Percentiles rank a stretch among this genome's conserved stretches.
phyloP scores from a whole-genome alignment of 495 filamentous ascomycete species.

The Xylaria sp. region DNA sequence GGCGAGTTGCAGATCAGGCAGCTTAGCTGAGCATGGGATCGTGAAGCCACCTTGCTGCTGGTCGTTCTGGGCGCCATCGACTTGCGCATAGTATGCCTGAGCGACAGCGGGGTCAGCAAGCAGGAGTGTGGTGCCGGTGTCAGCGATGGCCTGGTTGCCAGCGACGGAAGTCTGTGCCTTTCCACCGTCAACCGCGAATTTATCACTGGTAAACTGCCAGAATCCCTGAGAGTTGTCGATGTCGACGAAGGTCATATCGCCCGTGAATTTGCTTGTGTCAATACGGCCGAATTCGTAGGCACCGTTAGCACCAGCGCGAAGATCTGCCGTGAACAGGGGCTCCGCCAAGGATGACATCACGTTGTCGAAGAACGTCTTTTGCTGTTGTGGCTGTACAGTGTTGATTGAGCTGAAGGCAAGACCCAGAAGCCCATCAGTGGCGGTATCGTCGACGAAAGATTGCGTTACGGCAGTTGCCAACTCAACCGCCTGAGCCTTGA shows the following conservation, averaged over 20 bases:
- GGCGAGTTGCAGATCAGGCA: conserved; percentile 73
- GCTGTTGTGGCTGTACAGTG: conserved; percentile 67
- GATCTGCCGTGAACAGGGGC: conserved; percentile 76
- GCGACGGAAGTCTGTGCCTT: conserved; percentile 41
- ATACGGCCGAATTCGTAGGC: conserved; percentile 81
- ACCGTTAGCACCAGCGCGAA: conserved; percentile 66
- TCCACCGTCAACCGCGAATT: conserved; percentile 62
- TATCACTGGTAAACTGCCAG: conserved; percentile 73
- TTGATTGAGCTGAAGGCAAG: conserved; percentile 80
- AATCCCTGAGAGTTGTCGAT: conserved; percentile 71
- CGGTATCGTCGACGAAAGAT: conserved; percentile 66
- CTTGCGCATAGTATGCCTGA: conserved; percentile 66
- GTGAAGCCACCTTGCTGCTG: conserved; percentile 64
- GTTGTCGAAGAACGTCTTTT: conserved; percentile 87
- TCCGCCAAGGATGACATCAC: conserved; percentile 65
- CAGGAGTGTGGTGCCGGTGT: conserved; percentile 77
- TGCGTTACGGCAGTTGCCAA: conserved; percentile 68
- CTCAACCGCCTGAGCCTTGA: conserved; percentile 72
- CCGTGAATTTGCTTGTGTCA: conserved; percentile 69
- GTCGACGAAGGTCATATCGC: conserved; percentile 66
- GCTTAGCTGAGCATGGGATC: conserved; percentile 53
- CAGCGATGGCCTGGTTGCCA: conserved; percentile 67
- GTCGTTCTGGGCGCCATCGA: conserved; percentile 61
- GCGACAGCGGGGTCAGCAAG: conserved; percentile 69
- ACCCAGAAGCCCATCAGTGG: conserved; percentile 77